phyloP scores from a whole-genome alignment of 257 asterid genomes.

The Lithospermum erythrorhizon region DNA sequence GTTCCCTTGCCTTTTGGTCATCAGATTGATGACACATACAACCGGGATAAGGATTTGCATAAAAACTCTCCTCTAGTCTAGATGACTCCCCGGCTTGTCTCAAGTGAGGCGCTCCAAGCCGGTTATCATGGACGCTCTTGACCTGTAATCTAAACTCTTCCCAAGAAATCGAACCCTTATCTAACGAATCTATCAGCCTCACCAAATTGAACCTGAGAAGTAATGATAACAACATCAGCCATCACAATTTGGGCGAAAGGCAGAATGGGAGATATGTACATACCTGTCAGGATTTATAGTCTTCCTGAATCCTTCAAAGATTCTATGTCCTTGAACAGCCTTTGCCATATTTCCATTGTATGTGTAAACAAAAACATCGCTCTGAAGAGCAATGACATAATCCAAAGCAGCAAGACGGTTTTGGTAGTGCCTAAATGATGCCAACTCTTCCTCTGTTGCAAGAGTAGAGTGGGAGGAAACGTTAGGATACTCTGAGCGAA shows the following conservation, averaged over 20 bases:
- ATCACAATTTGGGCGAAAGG: neutral
- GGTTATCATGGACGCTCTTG: slow-evolving; percentile 38
- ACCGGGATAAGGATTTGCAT: slow-evolving; percentile 89
- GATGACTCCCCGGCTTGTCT: slow-evolving; percentile 56
- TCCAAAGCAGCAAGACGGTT: slow-evolving; percentile 95
- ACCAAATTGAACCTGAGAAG: slow-evolving; percentile 59
- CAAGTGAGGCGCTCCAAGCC: slow-evolving; percentile 56
- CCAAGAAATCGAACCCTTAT: slow-evolving; percentile 45
- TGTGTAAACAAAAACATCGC: slow-evolving; percentile 78
- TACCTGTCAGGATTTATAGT: slow-evolving; percentile 91
- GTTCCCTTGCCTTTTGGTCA: neutral
- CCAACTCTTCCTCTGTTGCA: slow-evolving; percentile 56
- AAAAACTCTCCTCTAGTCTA: slow-evolving; percentile 81
- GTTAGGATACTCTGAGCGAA: slow-evolving; percentile 59
- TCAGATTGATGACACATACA: slow-evolving; percentile 37
- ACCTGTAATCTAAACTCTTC: slow-evolving; percentile 52
- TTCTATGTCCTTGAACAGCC: slow-evolving; percentile 93
- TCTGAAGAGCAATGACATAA: slow-evolving; percentile 69
- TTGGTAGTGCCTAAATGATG: slow-evolving; percentile 47
- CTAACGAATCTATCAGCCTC: slow-evolving; percentile 44
- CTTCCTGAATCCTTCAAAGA: slow-evolving; percentile 71
- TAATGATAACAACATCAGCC: neutral
- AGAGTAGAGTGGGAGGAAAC: slow-evolving; percentile 79
- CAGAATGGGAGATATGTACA: neutral
- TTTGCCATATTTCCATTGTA: slow-evolving; percentile 98